Conservation (phyloP, 352 stramenopile species). For the Phytophthora litchii region DNA sequence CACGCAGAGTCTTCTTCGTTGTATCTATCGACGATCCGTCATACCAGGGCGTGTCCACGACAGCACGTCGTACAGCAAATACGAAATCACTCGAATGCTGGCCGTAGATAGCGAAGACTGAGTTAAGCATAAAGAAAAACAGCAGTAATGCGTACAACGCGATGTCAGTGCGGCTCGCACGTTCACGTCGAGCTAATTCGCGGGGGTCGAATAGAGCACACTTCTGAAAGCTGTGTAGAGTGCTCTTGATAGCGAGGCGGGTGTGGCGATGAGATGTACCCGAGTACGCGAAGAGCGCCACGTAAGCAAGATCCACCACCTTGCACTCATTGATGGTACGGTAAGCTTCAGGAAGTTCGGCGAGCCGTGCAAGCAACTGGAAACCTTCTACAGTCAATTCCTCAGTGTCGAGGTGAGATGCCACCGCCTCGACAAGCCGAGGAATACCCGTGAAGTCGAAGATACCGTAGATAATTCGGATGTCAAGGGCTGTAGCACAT, state of each 20-base stretch:
- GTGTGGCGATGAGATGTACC: constrained; percentile 68
- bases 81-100: constrained; percentile 45
- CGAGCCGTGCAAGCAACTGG: constrained; percentile 63
- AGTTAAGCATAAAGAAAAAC: constrained; percentile 52
- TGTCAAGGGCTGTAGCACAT: constrained; percentile 42
- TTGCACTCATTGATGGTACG: constrained; percentile 63
- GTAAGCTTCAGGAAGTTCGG: constrained; percentile 48
- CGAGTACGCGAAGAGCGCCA: constrained; percentile 71
- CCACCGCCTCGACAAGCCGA: constrained; percentile 67
- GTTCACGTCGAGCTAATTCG: constrained; percentile 53
- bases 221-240: constrained; percentile 70
- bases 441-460: constrained; percentile 62
- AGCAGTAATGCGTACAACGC: constrained; percentile 53
- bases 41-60: constrained; percentile 33
- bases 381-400: constrained; percentile 80
- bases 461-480: constrained; percentile 51
- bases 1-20: constrained; percentile 25
- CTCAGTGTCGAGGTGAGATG: constrained; percentile 70
- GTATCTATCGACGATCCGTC: not conserved
- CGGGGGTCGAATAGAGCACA: constrained; percentile 65
- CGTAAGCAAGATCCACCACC: constrained; percentile 73
- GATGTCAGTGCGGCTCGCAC: constrained; percentile 44
- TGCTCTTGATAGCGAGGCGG: constrained; percentile 64
- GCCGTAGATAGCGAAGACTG: constrained; percentile 50
- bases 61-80: constrained; percentile 27